Evolutionary conservation across 192 early-diverging fungal species (phyloP).

Genomic region (Pilaira anomala): DNA sequence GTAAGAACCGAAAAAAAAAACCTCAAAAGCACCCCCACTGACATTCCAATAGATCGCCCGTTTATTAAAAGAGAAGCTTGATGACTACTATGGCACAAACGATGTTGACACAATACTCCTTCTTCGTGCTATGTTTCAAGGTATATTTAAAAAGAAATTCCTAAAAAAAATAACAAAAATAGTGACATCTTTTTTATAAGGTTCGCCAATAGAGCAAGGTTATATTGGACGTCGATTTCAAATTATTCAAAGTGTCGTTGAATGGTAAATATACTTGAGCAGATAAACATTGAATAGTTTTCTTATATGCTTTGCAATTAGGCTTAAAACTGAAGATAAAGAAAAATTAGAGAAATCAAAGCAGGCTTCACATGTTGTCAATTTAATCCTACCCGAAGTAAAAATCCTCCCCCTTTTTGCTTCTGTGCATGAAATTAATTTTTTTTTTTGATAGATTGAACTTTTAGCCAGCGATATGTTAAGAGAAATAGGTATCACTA

Average conservation of each 20-base stretch:
- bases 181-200: background rate
- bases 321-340: too few relatives aligned
- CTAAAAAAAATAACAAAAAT: background rate
- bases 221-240: conserved; percentile 10
- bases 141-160: background rate
- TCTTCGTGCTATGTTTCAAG: conserved; percentile 1
- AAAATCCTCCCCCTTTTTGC: background rate
- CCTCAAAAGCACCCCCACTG: background rate
- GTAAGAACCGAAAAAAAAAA: conserved; percentile 9
- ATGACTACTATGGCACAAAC: background rate
- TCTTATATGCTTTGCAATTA: background rate
- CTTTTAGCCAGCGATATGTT: conserved; percentile 4
- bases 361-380: conserved; percentile 12
- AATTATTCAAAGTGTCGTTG: conserved; percentile 6
- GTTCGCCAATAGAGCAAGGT: conserved; percentile 19
- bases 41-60: background rate
- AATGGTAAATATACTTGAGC: conserved; percentile 17
- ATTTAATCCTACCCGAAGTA: conserved; percentile 27
- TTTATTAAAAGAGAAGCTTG: conserved; percentile 4
- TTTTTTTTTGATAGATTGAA: conserved; percentile 16
- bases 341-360: background rate
- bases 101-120: background rate
- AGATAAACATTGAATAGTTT: background rate
- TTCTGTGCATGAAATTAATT: background rate
- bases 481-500: background rate